Evolutionary conservation across 202 grass and related monocot genomes (phyloP).

Genomic region (Zoysia matrella): DNA sequence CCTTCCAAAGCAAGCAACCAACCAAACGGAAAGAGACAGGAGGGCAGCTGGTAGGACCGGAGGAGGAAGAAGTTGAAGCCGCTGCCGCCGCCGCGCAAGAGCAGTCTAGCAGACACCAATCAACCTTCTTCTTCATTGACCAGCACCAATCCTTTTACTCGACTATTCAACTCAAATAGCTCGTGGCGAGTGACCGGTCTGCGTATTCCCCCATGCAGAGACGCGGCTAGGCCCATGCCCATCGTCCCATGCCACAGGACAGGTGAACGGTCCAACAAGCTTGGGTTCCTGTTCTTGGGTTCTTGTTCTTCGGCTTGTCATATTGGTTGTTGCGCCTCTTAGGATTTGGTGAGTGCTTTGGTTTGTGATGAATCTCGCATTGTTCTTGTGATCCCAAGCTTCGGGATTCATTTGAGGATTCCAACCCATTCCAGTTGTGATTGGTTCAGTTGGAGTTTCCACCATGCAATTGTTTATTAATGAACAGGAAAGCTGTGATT

Average conservation of each 20-base stretch:
- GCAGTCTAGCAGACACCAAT: conserved; percentile 12
- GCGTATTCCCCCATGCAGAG: conserved; percentile 32
- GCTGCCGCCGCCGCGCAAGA: background rate
- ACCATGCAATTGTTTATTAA: background rate
- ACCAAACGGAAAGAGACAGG: conserved; percentile 42
- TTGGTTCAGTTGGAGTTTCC: too few species aligned
- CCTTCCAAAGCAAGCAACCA: conserved; percentile 35
- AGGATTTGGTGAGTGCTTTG: too few species aligned
- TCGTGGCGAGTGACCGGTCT: background rate
- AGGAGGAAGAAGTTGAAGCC: background rate
- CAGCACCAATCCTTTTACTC: conserved; percentile 1
- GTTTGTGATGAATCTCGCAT: too few species aligned
- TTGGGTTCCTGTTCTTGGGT: background rate
- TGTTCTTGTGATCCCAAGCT: too few species aligned
- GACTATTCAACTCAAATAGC: background rate
- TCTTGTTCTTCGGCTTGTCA: too few species aligned
- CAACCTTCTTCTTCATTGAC: conserved; percentile 37
- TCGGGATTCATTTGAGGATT: too few species aligned
- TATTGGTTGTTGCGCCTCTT: too few species aligned
- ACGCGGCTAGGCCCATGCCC: background rate
- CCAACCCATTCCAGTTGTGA: too few species aligned
- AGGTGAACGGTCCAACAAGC: conserved; percentile 33
- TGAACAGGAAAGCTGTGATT: background rate
- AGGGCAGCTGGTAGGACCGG: too few species aligned
- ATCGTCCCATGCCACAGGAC: background rate